Conservation (phyloP, 352 stramenopile species). For the Chrysophaeum taylorii region DNA sequence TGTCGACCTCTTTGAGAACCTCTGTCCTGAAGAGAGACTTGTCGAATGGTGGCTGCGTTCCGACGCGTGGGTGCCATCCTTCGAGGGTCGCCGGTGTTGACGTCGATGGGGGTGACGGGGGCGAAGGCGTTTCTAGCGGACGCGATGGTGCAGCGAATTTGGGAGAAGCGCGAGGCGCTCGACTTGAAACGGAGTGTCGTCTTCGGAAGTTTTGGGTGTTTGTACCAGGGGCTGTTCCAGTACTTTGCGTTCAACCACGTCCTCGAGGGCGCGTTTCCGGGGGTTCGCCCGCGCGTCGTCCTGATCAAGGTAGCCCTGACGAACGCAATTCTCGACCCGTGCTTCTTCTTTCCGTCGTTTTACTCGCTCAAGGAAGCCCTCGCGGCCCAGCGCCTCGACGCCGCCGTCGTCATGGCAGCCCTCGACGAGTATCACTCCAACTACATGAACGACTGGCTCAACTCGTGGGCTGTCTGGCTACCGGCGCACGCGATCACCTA, state of each 20-base stretch:
- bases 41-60: too few relatives aligned
- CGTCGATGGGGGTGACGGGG: too few relatives aligned
- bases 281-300: neutral
- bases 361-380: slow-evolving; percentile 12
- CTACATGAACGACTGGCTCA: slow-evolving; percentile 14
- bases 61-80: too few relatives aligned
- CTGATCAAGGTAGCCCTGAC: neutral
- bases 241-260: slow-evolving; percentile 14
- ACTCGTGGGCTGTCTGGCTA: slow-evolving; percentile 19
- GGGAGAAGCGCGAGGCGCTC: too few relatives aligned
- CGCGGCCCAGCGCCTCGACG: neutral
- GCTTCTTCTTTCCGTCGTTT: slow-evolving; percentile 18
- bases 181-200: too few relatives aligned
- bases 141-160: too few relatives aligned
- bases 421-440: slow-evolving; percentile 2
- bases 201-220: neutral
- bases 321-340: slow-evolving; percentile 10
- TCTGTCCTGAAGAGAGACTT: too few relatives aligned
- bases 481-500: slow-evolving; percentile 24
- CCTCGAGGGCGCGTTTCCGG: slow-evolving; percentile 12
- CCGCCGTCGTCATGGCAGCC: neutral
- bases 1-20: too few relatives aligned
- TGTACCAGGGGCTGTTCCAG: slow-evolving; percentile 16
- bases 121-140: too few relatives aligned
- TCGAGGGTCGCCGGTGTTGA: too few relatives aligned